These are phyloP conservation scores for Sporopachydermia lactativora DNA, from an alignment of 805 yeast genomes.

Conservation along the genomic window DNA sequence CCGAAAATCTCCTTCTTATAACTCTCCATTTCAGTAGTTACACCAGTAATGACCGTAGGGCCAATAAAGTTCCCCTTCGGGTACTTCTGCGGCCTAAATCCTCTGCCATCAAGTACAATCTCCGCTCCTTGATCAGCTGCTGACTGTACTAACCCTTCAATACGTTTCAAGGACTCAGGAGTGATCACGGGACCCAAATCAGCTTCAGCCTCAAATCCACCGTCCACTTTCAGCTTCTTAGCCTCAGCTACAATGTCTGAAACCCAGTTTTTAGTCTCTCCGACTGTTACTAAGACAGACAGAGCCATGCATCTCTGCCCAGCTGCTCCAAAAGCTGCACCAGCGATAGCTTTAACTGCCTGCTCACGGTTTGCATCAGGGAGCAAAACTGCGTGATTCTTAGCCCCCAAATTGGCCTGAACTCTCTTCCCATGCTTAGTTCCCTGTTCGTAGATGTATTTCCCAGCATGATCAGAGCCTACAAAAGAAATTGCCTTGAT, in stretches of 20 bases:
- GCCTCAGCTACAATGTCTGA: constrained; percentile 46
- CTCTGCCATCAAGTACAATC: constrained; percentile 50
- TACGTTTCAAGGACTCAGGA: constrained; percentile 39
- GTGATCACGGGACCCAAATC: constrained; percentile 66
- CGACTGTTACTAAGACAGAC: constrained; percentile 60
- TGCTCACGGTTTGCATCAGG: constrained; percentile 60
- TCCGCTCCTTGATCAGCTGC: constrained; percentile 50
- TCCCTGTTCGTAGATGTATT: constrained; percentile 55
- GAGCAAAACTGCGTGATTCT: constrained; percentile 59
- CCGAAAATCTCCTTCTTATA: constrained; percentile 68
- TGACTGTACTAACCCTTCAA: constrained; percentile 41
- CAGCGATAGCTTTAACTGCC: constrained; percentile 49
- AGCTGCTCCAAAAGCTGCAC: constrained; percentile 76
- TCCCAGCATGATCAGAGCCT: constrained; percentile 69
- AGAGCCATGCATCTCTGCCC: constrained; percentile 80
- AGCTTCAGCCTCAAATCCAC: constrained; percentile 49
- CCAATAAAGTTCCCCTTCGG: constrained; percentile 58
- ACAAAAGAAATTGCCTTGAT: constrained; percentile 69
- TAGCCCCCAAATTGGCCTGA: constrained; percentile 69
- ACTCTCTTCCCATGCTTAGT: constrained; percentile 59
- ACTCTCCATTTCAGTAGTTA: constrained; percentile 54
- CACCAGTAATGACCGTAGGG: constrained; percentile 49
- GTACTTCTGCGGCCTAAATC: constrained; percentile 30
- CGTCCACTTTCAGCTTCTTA: constrained; percentile 39
- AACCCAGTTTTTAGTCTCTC: constrained; percentile 49